These are phyloP conservation scores for Pisolithus albus DNA, from an alignment of 768 basidiomycete species.

Conservation along the genomic window DNA sequence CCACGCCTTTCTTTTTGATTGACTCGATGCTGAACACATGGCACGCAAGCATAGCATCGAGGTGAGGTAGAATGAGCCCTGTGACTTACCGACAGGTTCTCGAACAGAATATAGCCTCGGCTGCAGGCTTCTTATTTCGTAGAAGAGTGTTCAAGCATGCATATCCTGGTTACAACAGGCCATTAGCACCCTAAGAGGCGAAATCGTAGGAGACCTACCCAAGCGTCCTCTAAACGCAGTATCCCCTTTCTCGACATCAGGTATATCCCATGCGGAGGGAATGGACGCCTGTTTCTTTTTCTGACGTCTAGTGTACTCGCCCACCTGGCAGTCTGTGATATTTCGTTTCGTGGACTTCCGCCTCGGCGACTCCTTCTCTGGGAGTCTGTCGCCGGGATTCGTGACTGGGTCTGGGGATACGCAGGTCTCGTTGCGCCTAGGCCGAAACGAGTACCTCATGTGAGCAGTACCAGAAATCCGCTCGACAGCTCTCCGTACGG, in stretches of 20 bases:
- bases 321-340: no score
- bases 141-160: slow-evolving; percentile 85
- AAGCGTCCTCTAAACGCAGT: slow-evolving; percentile 67
- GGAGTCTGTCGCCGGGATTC: no score
- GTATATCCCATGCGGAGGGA: slow-evolving; percentile 55
- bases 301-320: background rate
- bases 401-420: no score
- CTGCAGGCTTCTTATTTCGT: slow-evolving; percentile 60
- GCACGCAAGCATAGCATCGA: background rate
- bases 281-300: slow-evolving; percentile 26
- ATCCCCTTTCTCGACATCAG: slow-evolving; percentile 57
- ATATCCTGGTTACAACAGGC: slow-evolving; percentile 40
- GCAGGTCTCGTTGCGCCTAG: no score
- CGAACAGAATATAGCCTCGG: slow-evolving; percentile 66
- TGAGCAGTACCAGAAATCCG: no score
- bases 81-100: slow-evolving; percentile 50
- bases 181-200: background rate
- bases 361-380: no score
- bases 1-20: slow-evolving; percentile 72
- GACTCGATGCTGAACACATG: slow-evolving; percentile 52
- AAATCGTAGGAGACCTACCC: slow-evolving; percentile 27
- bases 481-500: no score
- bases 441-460: no score
- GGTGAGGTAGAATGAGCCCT: background rate
- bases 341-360: no score